Conservation (phyloP, 2,329 filamentous ascomycete genomes). For the Passalora sequoiae region DNA sequence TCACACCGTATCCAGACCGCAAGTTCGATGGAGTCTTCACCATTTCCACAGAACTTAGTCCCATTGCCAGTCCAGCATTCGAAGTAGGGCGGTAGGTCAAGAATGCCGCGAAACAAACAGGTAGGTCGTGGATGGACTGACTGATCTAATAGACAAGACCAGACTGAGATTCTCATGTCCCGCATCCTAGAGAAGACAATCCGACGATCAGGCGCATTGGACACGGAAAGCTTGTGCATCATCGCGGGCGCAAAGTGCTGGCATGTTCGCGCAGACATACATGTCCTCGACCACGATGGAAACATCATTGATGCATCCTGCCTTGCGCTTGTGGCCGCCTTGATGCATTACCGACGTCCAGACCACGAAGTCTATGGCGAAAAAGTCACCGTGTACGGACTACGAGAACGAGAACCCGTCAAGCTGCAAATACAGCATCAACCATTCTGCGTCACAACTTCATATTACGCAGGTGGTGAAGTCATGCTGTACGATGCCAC, state of each 20-base stretch:
- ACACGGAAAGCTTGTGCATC: slow-evolving; percentile 93
- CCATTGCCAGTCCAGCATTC: slow-evolving; percentile 86
- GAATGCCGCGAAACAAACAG: slow-evolving; percentile 27
- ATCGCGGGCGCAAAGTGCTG: slow-evolving; percentile 87
- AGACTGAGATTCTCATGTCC: slow-evolving; percentile 72
- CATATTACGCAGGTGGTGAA: slow-evolving; percentile 69
- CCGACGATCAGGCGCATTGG: slow-evolving; percentile 82
- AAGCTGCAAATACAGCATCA: slow-evolving; percentile 86
- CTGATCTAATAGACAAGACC: slow-evolving; percentile 50
- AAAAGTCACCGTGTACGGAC: slow-evolving; percentile 74
- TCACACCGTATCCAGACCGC: slow-evolving; percentile 76
- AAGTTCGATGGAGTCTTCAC: slow-evolving; percentile 95
- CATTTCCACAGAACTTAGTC: slow-evolving; percentile 83
- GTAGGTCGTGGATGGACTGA: slow-evolving; percentile 49
- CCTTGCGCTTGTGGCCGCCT: slow-evolving; percentile 77
- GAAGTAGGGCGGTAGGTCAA: slow-evolving; percentile 65
- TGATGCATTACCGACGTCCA: slow-evolving; percentile 86
- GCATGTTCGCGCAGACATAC: slow-evolving; percentile 83
- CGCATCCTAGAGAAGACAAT: slow-evolving; percentile 90
- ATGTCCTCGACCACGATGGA: slow-evolving; percentile 86
- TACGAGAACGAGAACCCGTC: slow-evolving; percentile 83
- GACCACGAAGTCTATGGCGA: slow-evolving; percentile 85
- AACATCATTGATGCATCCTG: slow-evolving; percentile 83
- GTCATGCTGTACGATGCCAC: slow-evolving; percentile 67
- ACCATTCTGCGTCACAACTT: slow-evolving; percentile 86